These are phyloP conservation scores for Pseudogymnoascus sp. DNA, from an alignment of 2,329 filamentous ascomycete species.

Conservation along the genomic window DNA sequence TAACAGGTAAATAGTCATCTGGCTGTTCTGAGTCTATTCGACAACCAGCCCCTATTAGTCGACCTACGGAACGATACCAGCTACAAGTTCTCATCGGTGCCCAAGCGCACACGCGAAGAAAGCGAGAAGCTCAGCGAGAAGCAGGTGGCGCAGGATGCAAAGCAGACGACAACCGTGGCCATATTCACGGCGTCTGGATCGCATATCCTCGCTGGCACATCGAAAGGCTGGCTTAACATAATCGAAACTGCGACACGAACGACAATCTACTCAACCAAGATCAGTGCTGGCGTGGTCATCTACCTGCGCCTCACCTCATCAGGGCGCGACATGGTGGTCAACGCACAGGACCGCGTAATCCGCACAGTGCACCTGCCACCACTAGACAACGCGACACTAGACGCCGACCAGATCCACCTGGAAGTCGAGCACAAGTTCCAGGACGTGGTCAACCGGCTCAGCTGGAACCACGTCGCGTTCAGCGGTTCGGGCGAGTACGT, in stretches of 20 bases:
- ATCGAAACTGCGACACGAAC: conserved; percentile 74
- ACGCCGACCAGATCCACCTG: conserved; percentile 77
- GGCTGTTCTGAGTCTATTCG: conserved; percentile 87
- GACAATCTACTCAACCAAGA: conserved; percentile 81
- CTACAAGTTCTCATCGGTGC: conserved; percentile 70
- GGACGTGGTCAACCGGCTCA: conserved; percentile 88
- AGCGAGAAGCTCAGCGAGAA: conserved; percentile 70
- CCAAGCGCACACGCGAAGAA: conserved; percentile 61
- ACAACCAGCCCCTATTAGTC: conserved; percentile 83
- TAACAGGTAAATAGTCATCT: conserved; percentile 48
- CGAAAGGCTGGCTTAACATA: conserved; percentile 92
- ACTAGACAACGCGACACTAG: conserved; percentile 56
- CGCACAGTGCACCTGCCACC: conserved; percentile 86
- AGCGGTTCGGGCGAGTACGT: conserved; percentile 93
- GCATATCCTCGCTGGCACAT: conserved; percentile 87
- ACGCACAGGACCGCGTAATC: conserved; percentile 90
- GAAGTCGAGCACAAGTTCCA: conserved; percentile 97
- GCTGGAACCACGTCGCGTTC: conserved; percentile 96
- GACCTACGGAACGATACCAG: conserved; percentile 64
- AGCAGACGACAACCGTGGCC: conserved; percentile 87
- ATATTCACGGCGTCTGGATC: conserved; percentile 80
- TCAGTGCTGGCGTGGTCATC: conserved; percentile 81
- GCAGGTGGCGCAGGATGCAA: conserved; percentile 82
- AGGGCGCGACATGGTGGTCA: conserved; percentile 80
- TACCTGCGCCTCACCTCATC: conserved; percentile 77